Conservation (phyloP, 148 eudicot genomes). For the Chenopodium suecicum region DNA sequence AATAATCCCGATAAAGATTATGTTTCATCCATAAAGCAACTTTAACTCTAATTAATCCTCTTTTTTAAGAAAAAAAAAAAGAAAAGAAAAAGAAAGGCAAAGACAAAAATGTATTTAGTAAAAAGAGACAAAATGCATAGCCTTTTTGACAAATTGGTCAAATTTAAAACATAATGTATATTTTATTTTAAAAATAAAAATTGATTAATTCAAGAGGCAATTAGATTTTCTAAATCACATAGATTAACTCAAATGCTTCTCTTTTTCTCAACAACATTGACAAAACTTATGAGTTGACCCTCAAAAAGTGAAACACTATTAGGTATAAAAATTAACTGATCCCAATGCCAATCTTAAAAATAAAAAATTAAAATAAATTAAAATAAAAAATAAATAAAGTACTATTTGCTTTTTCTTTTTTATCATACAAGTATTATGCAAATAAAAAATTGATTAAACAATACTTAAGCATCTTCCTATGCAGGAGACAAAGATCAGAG, state of each 20-base stretch:
- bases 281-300: slow-evolving; percentile 27
- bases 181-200: too few relatives aligned
- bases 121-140: slow-evolving; percentile 10
- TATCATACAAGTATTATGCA: background rate
- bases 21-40: slow-evolving; percentile 22
- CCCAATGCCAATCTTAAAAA: slow-evolving; percentile 28
- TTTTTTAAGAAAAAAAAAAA: background rate
- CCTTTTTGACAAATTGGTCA: slow-evolving; percentile 21
- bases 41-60: background rate
- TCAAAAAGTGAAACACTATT: slow-evolving; percentile 35
- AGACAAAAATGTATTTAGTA: background rate
- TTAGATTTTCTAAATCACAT: slow-evolving; percentile 31
- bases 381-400: too few relatives aligned
- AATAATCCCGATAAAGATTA: slow-evolving; percentile 30
- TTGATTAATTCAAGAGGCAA: background rate
- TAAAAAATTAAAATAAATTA: background rate
- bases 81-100: background rate
- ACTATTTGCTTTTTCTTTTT: background rate
- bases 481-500: slow-evolving; percentile 33
- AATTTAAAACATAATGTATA: background rate
- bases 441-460: background rate
- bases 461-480: slow-evolving; percentile 25
- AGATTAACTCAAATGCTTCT: slow-evolving; percentile 24
- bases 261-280: slow-evolving; percentile 29
- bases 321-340: slow-evolving; percentile 32